These are phyloP conservation scores for Macrophomina phaseolina DNA, from an alignment of 2,329 filamentous ascomycete species.

Conservation along the genomic window DNA sequence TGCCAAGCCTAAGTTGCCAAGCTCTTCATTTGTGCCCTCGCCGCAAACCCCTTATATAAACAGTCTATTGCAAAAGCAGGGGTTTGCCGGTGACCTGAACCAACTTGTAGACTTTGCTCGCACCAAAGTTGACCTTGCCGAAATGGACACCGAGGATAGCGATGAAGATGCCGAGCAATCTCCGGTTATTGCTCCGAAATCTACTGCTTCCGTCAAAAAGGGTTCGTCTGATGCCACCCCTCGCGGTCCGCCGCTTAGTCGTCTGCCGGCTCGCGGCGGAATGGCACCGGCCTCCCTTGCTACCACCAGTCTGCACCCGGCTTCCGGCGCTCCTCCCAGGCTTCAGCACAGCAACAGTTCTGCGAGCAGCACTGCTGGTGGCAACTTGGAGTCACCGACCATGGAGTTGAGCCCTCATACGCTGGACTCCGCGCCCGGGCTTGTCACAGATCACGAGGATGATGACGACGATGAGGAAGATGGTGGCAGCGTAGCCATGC, in stretches of 20 bases:
- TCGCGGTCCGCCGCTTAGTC: conserved; percentile 18
- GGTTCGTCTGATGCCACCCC: neutral
- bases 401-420: conserved; percentile 54
- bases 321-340: conserved; percentile 9
- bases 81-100: conserved; percentile 48
- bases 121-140: conserved; percentile 44
- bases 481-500: conserved; percentile 33
- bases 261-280: conserved; percentile 32
- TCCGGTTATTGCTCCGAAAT: conserved; percentile 11
- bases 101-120: conserved; percentile 44
- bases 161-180: conserved; percentile 39
- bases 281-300: conserved; percentile 38
- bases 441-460: conserved; percentile 58
- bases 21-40: conserved; percentile 44
- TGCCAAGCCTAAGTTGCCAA: conserved; percentile 11
- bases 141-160: conserved; percentile 38
- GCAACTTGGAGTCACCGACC: conserved; percentile 28
- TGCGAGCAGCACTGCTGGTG: conserved; percentile 19
- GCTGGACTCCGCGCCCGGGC: conserved; percentile 55
- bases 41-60: conserved; percentile 50
- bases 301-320: conserved; percentile 18
- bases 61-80: conserved; percentile 46
- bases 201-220: conserved; percentile 20
- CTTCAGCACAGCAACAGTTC: conserved; percentile 20
- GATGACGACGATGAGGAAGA: conserved; percentile 52